Evolutionary conservation across 129 eudicot genomes (phyloP), one percentile per base, ranked within the genome.

Genomic region (Lonicera japonica): DNA sequence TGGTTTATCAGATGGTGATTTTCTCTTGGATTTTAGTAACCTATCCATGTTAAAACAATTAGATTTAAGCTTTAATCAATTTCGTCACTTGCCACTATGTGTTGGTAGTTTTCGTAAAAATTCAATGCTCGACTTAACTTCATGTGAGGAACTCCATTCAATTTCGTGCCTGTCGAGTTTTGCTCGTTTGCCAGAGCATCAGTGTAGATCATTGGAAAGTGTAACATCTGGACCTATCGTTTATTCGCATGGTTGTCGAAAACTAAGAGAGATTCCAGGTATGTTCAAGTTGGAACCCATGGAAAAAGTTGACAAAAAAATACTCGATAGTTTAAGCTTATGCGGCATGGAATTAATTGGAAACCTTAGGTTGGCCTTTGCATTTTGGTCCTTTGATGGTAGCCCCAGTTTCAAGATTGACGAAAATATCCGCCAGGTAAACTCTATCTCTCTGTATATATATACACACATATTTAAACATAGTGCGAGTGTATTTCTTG

Each of bases 1-100:
- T n/a, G n/a, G n/a, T n/a, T n/a, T n/a, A n/a, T n/a, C n/a, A n/a
- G n/a, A n/a, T n/a, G n/a, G n/a, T n/a, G n/a, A n/a, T n/a, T n/a
- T n/a, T n/a, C n/a, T n/a, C n/a, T n/a, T n/a, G 13, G 63, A 39
- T 13, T n/a, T 70, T 36, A 10, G 68, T 21, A 24, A 21, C 29
- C 47, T 70, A 9, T 6, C 68, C 56, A 5, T 39, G 47, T 21
- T 70, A 1, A 5, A 46, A 1, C 10, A 39, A 0, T 24, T 70
- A 25, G 29, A 51, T 25, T 23, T 70, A 23, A 61, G 75, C 22
- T 1, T 11, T 1, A 70, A 61, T 62, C 75, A 19, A 4, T 36
- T 70, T n/a, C 1, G 48, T 13, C 19, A 25, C 50, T 21, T 70
- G 11, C n/a, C n/a, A n/a, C n/a, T n/a, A n/a, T n/a, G n/a, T n/a